Evolutionary conservation across 345 rosid genomes (phyloP).

Genomic region (Hypericum androsaemum): DNA sequence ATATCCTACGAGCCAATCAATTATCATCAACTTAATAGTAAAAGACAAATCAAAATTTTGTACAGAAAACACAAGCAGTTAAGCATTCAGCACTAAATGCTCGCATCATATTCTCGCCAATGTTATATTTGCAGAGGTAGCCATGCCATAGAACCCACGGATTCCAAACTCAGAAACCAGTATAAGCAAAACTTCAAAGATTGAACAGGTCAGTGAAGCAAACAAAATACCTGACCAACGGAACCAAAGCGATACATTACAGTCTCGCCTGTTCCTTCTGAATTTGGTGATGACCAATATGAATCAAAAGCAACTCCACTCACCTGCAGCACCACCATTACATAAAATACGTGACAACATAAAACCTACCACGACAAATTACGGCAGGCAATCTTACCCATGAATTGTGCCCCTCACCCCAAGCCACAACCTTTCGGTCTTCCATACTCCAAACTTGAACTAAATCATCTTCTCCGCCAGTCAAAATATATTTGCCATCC

Average conservation of each 20-base stretch:
- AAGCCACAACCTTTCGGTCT: constrained; percentile 94
- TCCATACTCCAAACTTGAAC: constrained; percentile 99
- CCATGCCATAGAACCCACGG: no score
- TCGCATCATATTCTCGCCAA: no score
- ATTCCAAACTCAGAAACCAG: no score
- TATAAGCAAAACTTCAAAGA: no score
- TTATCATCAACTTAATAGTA: no score
- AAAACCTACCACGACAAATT: neutral
- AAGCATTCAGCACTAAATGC: no score
- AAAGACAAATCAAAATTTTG: no score
- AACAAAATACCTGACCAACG: constrained; percentile 82
- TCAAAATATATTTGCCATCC: constrained; percentile 92
- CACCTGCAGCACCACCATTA: constrained; percentile 51
- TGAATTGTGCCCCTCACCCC: constrained; percentile 99
- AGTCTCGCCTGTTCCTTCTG: constrained; percentile 76
- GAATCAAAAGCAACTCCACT: constrained; percentile 99
- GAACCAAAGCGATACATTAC: constrained; percentile 96
- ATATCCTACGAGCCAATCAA: no score
- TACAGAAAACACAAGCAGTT: no score
- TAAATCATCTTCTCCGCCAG: constrained; percentile 99
- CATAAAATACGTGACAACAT: constrained; percentile 14
- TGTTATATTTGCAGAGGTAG: no score
- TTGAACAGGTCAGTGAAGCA: neutral
- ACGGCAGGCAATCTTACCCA: constrained; percentile 56
- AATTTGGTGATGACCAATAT: constrained; percentile 76